Base-by-base conservation (phyloP, 495 filamentous ascomycete species). In the Talaromyces liani region DNA sequence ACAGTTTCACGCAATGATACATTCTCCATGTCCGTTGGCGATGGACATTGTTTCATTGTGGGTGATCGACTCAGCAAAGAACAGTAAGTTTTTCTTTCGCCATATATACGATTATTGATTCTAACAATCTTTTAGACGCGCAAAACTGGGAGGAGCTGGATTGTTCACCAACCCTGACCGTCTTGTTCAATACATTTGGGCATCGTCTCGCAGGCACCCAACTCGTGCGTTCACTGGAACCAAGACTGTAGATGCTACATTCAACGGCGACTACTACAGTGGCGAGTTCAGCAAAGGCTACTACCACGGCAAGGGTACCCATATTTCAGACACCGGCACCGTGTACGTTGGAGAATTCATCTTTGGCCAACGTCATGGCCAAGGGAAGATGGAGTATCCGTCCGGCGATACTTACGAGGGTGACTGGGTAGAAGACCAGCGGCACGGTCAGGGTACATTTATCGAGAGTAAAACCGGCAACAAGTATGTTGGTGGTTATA, bases 341-440 rank as follows among this genome's bases (percentile, higher is more conserved):
- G 75, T 74, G 16, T 88, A 88, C 70, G 71, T 68, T 5, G 87
- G 87, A 22, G 67, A 77, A 34, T 88, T 87, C 64, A 66, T 79
- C 62, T 75, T 81, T 31, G 79, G 78, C 65, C 72, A 75, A 27
- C 81, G 84, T 57, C 76, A 81, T 55, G 86, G 86, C 33, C 73
- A 74, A 45, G 87, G 87, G 34, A 75, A 70, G 39, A 82, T 87
- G 76, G 78, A 78, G 25, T 88, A 85, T 70, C 82, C 83, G 2
- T 85, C 81, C 58, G 84, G 85, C 20, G 85, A 89, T 67, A 82
- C 75, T 10, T 88, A 89, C 70, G 79, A 82, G 8, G 87, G 87
- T 22, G 77, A 81, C 54, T 89, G 82, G 82, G 70, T 73, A 14
- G 74, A 80, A 54, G 80, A 83, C 67, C 74, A 82, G 41, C 83